phyloP scores from a whole-genome alignment of 495 filamentous ascomycete species.

The Oidiodendron maius region DNA sequence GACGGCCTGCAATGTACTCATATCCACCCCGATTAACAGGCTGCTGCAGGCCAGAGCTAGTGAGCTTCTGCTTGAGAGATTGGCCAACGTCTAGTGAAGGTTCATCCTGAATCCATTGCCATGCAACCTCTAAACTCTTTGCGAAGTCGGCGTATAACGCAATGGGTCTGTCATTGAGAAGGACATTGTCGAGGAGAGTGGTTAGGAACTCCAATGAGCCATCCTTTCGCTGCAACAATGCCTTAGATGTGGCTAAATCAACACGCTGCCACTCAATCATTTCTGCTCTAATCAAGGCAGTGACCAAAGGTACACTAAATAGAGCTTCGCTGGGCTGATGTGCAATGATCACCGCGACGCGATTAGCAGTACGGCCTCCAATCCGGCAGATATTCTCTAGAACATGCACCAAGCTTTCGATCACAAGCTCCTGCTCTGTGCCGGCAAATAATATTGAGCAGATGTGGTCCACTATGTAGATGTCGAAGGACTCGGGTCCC shows the following conservation, averaged over 20 bases:
- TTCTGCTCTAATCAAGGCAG: slow-evolving; percentile 62
- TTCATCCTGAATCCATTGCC: slow-evolving; percentile 74
- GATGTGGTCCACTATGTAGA: slow-evolving; percentile 62
- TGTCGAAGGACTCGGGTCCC: slow-evolving; percentile 60
- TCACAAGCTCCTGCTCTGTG: slow-evolving; percentile 50
- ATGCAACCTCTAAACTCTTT: slow-evolving; percentile 70
- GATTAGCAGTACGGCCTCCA: slow-evolving; percentile 65
- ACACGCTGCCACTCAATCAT: slow-evolving; percentile 73
- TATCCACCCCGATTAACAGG: slow-evolving; percentile 38
- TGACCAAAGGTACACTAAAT: slow-evolving; percentile 71
- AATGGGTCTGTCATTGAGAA: slow-evolving; percentile 69
- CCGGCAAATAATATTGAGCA: slow-evolving; percentile 59
- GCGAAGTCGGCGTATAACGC: slow-evolving; percentile 84
- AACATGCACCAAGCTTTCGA: slow-evolving; percentile 79
- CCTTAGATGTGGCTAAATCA: slow-evolving; percentile 68
- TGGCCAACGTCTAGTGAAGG: slow-evolving; percentile 56
- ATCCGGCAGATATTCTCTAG: slow-evolving; percentile 76
- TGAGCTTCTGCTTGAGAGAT: slow-evolving; percentile 67
- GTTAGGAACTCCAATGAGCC: slow-evolving; percentile 70
- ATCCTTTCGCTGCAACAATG: slow-evolving; percentile 60
- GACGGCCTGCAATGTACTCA: slow-evolving; percentile 45
- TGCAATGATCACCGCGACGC: slow-evolving; percentile 65
- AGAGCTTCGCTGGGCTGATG: slow-evolving; percentile 65
- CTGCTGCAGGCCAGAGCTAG: slow-evolving; percentile 52
- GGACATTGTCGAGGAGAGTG: slow-evolving; percentile 64